Percentiles rank a stretch among this genome's conserved stretches.
Evolutionary conservation across 2,329 filamentous ascomycete species (phyloP).

Genomic region (Apiospora kogelbergensis): DNA sequence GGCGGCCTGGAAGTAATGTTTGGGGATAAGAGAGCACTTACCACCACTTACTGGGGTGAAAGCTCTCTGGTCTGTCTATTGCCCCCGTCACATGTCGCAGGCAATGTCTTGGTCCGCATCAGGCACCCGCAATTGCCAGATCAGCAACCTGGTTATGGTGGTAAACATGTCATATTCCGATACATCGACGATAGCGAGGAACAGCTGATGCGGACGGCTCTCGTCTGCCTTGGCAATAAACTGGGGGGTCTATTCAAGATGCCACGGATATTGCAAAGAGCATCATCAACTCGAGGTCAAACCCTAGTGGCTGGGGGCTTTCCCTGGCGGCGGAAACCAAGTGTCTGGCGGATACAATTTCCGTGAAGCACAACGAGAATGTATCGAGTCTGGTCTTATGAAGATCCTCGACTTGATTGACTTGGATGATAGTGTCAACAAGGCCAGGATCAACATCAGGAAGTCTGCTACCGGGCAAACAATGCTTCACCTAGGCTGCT

Average conservation of each 20-base stretch:
- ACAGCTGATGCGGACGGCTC: slow-evolving; percentile 65
- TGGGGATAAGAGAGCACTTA: slow-evolving; percentile 63
- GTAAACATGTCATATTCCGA: slow-evolving; percentile 59
- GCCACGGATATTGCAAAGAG: slow-evolving; percentile 61
- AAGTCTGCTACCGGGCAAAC: slow-evolving; percentile 66
- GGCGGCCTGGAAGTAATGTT: slow-evolving; percentile 81
- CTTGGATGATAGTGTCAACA: slow-evolving; percentile 69
- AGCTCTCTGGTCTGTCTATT: slow-evolving; percentile 78
- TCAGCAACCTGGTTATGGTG: slow-evolving; percentile 34
- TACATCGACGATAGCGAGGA: slow-evolving; percentile 73
- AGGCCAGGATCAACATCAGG: slow-evolving; percentile 66
- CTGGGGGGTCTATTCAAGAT: slow-evolving; percentile 64
- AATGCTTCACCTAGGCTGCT: slow-evolving; percentile 77
- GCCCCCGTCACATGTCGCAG: slow-evolving; percentile 67
- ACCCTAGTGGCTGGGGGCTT: slow-evolving; percentile 42
- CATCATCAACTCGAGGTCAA: slow-evolving; percentile 52
- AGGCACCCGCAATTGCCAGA: slow-evolving; percentile 44
- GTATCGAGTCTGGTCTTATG: slow-evolving; percentile 65
- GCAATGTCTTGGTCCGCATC: slow-evolving; percentile 70
- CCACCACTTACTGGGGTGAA: slow-evolving; percentile 79
- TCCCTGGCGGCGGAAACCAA: slow-evolving; percentile 43
- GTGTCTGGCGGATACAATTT: slow-evolving; percentile 45
- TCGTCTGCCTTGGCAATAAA: slow-evolving; percentile 64
- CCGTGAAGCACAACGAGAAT: slow-evolving; percentile 30
- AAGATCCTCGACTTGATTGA: slow-evolving; percentile 78